Conservation (phyloP, 371 early-diverging fungal genomes). For the Syncephalastrum contaminatum region DNA sequence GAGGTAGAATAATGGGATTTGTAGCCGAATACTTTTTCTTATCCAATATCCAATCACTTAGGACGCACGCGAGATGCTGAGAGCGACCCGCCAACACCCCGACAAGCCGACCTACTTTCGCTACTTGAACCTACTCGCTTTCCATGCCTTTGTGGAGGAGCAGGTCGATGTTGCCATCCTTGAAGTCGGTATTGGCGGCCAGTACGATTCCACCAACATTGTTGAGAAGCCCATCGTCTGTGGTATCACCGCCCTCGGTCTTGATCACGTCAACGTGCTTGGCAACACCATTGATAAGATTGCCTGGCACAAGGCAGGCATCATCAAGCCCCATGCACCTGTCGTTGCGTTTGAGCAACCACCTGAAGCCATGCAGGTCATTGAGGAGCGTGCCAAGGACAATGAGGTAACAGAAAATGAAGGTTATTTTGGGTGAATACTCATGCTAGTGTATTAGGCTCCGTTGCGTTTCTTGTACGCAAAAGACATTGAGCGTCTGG, state of each 20-base stretch:
- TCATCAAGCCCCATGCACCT: constrained; percentile 78
- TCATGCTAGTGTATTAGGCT: constrained; percentile 3
- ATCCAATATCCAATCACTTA: constrained; percentile 2
- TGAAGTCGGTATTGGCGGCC: constrained; percentile 87
- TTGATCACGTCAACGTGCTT: constrained; percentile 76
- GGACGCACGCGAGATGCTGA: constrained; percentile 25
- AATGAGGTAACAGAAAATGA: constrained; percentile 41
- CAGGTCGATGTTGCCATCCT: constrained; percentile 76
- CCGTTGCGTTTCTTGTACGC: constrained; percentile 16
- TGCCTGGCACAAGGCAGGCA: constrained; percentile 95
- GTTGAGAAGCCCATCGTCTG: constrained; percentile 71
- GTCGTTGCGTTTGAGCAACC: constrained; percentile 73
- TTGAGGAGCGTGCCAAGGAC: constrained; percentile 70
- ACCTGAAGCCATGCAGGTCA: constrained; percentile 66
- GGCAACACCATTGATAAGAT: constrained; percentile 79
- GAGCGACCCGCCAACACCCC: constrained; percentile 42
- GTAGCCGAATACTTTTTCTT: too few species aligned
- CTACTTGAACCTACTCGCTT: constrained; percentile 86
- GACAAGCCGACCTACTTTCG: constrained; percentile 89
- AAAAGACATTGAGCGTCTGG: constrained; percentile 10
- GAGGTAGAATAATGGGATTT: neutral
- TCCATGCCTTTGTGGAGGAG: constrained; percentile 85
- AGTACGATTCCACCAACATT: constrained; percentile 84
- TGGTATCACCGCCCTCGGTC: constrained; percentile 80
- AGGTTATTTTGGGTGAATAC: neutral